Percentiles rank a stretch among this genome's conserved stretches.
These are phyloP conservation scores for Trametes meyenii DNA, from an alignment of 768 basidiomycete genomes.

Conservation along the genomic window DNA sequence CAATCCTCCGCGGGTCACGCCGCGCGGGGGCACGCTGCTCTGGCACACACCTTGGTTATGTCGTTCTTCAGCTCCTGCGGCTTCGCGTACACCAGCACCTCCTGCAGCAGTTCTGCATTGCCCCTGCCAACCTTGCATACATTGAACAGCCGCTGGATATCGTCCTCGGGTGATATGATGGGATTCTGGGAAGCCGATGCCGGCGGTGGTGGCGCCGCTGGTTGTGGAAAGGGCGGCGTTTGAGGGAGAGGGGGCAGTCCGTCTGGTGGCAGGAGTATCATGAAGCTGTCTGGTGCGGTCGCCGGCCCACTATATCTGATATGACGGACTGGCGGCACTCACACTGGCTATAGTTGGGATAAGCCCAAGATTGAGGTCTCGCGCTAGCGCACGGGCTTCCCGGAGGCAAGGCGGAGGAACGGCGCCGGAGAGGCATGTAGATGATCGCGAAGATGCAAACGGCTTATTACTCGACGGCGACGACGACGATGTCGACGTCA, in stretches of 20 bases:
- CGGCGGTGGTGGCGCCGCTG: not conserved
- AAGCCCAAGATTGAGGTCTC: constrained; percentile 12
- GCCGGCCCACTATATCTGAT: constrained; percentile 5
- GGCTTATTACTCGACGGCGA: constrained; percentile 8
- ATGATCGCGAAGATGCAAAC: constrained; percentile 10
- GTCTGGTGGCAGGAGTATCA: constrained; percentile 26
- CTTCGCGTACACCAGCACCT: constrained; percentile 68
- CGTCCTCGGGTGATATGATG: constrained; percentile 56
- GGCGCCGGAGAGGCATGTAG: constrained; percentile 24
- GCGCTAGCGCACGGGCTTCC: constrained; percentile 20
- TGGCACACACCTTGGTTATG: constrained; percentile 33
- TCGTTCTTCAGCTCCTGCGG: constrained; percentile 63
- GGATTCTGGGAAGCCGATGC: constrained; percentile 5
- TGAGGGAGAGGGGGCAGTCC: constrained; percentile 8
- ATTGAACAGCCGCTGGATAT: constrained; percentile 76
- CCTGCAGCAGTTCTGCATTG: constrained; percentile 72
- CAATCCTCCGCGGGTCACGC: not conserved
- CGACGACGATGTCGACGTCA: not conserved
- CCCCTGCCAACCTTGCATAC: constrained; percentile 83
- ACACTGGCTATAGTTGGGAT: constrained; percentile 13
- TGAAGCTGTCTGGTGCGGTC: constrained; percentile 14
- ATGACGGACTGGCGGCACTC: constrained; percentile 3
- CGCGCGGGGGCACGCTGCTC: not conserved
- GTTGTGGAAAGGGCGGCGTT: constrained; percentile 5
- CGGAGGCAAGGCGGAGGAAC: constrained; percentile 13